These are phyloP conservation scores for Suillus spraguei DNA, from an alignment of 768 basidiomycete genomes.

Conservation along the genomic window DNA sequence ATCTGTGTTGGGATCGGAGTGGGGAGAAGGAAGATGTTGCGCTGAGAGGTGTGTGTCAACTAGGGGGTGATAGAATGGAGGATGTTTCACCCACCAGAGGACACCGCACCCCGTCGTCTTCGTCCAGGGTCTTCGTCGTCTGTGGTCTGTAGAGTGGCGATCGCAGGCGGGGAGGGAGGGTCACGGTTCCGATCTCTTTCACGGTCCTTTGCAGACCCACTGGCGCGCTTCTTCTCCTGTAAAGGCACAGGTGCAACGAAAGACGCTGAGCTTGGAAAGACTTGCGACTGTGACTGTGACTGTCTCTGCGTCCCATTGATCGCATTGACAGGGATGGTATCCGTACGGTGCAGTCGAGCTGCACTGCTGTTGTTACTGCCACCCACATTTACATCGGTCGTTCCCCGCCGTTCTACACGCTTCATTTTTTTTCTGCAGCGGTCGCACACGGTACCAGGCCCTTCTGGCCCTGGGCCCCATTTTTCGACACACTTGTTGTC, in stretches of 20 bases:
- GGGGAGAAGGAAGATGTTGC: constrained; percentile 27
- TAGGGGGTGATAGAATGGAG: constrained; percentile 15
- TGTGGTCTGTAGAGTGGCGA: constrained; percentile 32
- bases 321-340: constrained; percentile 35
- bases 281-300: constrained; percentile 21
- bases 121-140: constrained; percentile 33
- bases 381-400: constrained; percentile 44
- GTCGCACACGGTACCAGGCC: constrained; percentile 84
- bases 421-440: constrained; percentile 89
- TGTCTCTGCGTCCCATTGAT: constrained; percentile 24
- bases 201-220: constrained; percentile 16
- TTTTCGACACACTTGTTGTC: constrained; percentile 87
- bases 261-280: constrained; percentile 19
- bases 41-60: constrained; percentile 19
- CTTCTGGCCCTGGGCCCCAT: constrained; percentile 85
- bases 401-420: constrained; percentile 74
- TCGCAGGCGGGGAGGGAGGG: constrained; percentile 35
- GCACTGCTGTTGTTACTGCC: constrained; percentile 18
- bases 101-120: constrained; percentile 28
- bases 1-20: constrained; percentile 19
- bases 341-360: constrained; percentile 28
- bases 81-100: constrained; percentile 6
- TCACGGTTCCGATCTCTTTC: constrained; percentile 24
- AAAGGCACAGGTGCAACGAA: constrained; percentile 1
- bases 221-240: constrained; percentile 4